Percentiles rank a stretch among this genome's conserved stretches.
These are phyloP conservation scores for Lipomyces oligophaga DNA, from an alignment of 805 yeast genomes.

Conservation along the genomic window DNA sequence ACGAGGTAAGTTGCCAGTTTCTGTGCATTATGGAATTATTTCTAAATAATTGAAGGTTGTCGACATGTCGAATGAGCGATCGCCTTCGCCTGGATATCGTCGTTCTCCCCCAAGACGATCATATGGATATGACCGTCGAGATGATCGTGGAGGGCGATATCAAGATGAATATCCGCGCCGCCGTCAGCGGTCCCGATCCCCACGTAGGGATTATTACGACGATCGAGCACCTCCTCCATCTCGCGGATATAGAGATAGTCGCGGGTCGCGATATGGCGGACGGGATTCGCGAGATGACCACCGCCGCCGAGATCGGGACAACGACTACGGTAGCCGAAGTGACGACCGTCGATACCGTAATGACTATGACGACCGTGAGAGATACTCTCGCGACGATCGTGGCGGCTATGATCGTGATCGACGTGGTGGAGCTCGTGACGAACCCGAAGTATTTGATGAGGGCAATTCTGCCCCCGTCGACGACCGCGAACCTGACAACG, in stretches of 20 bases:
- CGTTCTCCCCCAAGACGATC: slow-evolving; percentile 25
- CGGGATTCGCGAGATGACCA: no score
- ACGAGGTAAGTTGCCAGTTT: slow-evolving; percentile 54
- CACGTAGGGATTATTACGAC: no score
- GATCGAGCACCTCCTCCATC: slow-evolving; percentile 26
- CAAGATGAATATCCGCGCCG: slow-evolving; percentile 31
- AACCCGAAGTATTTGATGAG: slow-evolving; percentile 15
- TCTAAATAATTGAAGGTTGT: no score
- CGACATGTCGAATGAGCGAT: slow-evolving; percentile 31
- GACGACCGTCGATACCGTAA: slow-evolving; percentile 26
- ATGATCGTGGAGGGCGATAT: slow-evolving; percentile 29
- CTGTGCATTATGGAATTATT: no score
- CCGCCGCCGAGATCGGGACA: slow-evolving; percentile 8
- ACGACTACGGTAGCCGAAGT: slow-evolving; percentile 15
- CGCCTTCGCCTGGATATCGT: slow-evolving; percentile 29
- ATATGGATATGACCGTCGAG: slow-evolving; percentile 23
- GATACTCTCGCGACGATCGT: slow-evolving; percentile 24
- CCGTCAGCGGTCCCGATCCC: slow-evolving; percentile 42
- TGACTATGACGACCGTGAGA: slow-evolving; percentile 16
- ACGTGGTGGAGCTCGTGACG: slow-evolving; percentile 21
- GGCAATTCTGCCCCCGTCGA: not conserved
- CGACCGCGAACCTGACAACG: no score
- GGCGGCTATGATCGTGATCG: slow-evolving; percentile 15
- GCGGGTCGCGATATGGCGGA: slow-evolving; percentile 28
- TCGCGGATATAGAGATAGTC: slow-evolving; percentile 17